Base-by-base conservation (phyloP, 176 grass and related monocot genomes). In the Avena eriantha region DNA sequence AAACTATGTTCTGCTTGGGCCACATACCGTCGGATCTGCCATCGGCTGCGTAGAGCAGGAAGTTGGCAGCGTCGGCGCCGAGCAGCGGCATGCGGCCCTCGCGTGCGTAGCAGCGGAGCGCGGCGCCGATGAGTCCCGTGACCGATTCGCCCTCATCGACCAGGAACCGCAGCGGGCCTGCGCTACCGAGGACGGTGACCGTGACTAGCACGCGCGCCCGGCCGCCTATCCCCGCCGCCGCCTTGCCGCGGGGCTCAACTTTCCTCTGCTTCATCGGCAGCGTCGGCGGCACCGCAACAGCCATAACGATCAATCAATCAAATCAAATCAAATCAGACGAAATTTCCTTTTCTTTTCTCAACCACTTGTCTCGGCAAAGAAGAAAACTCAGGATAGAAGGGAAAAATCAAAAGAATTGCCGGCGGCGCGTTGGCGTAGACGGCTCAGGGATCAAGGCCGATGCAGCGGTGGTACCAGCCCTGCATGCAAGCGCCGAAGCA, bases 391-490 rank as follows among this genome's bases (percentile, higher is more conserved):
- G 34, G 33, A 16, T 43, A 8, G 43, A 39, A 21, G 1, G 31
- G 34, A 6, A 7, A n/a, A 76, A 69, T 50, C 69, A 18, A 39
- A 81, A 73, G 59, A 31, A 1, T 0, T 36, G 7, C 6, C 14
- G 41, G 65, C 1, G 4, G 66, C 8, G 8, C 21, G 68, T 1
- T 47, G 41, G 6, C 9, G 43, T 41, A 8, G 65, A n/a, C 0
- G 5, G 72, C 33, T 88, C 85, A 93, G 12, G 93, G 93, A 75
- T 93, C 93, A 58, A 95, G 84, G 73, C 93, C 93, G 89, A 91
- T 90, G 84, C 93, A 95, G 73, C 93, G 91, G 91, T 93, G 92
- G 91, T 95, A 80, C 93, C 93, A 95, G 80, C 93, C 93, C 91
- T 91, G 91, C 93, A 95, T 95, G 93, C 91, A 95, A 65, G 77